Evolutionary conservation across 202 grass and related monocot genomes (phyloP).

Genomic region (Panicum hallii): DNA sequence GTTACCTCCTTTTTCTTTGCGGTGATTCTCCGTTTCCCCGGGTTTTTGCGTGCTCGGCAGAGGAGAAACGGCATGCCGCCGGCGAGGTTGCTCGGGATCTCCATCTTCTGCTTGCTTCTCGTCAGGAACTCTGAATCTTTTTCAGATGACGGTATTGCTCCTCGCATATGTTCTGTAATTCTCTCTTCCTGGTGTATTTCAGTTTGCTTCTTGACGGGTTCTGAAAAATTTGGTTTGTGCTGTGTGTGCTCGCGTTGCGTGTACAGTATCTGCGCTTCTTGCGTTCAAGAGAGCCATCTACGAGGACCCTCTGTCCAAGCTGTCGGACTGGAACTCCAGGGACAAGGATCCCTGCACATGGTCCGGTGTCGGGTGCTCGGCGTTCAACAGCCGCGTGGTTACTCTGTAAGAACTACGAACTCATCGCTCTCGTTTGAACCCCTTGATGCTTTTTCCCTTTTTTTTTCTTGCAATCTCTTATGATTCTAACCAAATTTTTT

Average conservation of each 20-base stretch:
- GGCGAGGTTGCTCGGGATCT: slow-evolving; percentile 51
- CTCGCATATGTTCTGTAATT: not conserved
- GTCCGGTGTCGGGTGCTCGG: slow-evolving; percentile 69
- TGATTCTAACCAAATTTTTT: not conserved
- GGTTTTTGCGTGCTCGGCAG: not conserved
- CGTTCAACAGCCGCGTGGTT: slow-evolving; percentile 59
- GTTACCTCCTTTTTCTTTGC: not conserved
- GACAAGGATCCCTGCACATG: slow-evolving; percentile 66
- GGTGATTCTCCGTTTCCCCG: not conserved
- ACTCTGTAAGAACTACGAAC: slow-evolving; percentile 62
- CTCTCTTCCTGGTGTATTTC: not conserved
- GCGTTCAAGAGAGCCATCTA: slow-evolving; percentile 75
- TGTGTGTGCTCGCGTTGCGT: slow-evolving; percentile 13
- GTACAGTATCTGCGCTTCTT: slow-evolving; percentile 59
- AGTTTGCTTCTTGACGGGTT: not conserved
- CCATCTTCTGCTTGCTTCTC: slow-evolving; percentile 56
- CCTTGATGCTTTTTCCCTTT: not conserved
- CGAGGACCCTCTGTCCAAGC: slow-evolving; percentile 68
- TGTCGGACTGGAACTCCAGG: slow-evolving; percentile 81
- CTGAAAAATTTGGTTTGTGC: slow-evolving; percentile 24
- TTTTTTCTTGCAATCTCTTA: slow-evolving; percentile 9
- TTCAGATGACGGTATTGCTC: slow-evolving; percentile 70
- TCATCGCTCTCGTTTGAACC: not conserved
- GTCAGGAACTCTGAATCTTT: slow-evolving; percentile 36
- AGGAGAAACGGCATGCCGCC: slow-evolving; percentile 35